phyloP scores from a whole-genome alignment of 2,329 filamentous ascomycete species.

The Clonostachys chloroleuca region DNA sequence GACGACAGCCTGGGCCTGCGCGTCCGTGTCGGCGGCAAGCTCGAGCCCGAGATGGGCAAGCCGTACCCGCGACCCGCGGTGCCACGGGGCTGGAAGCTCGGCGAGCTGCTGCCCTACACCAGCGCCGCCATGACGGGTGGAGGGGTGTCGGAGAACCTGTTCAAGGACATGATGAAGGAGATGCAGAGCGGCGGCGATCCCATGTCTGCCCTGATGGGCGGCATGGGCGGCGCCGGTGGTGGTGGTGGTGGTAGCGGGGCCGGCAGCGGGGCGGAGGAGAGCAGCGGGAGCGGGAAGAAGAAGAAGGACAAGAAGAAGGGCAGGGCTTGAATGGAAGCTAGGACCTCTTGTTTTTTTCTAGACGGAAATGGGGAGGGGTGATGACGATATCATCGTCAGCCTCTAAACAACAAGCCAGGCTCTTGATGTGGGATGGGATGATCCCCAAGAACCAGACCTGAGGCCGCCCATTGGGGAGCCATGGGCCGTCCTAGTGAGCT shows the following conservation, averaged over 20 bases:
- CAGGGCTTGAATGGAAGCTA: constrained; percentile 20
- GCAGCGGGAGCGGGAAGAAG: constrained; percentile 21
- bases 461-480: too few relatives aligned
- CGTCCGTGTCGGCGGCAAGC: constrained; percentile 69
- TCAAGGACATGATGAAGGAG: constrained; percentile 96
- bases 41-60: constrained; percentile 55
- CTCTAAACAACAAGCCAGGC: too few relatives aligned
- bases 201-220: constrained; percentile 37
- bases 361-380: too few relatives aligned
- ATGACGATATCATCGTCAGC: too few relatives aligned
- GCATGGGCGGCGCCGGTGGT: constrained; percentile 18
- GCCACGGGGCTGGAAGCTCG: constrained; percentile 89
- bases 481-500: too few relatives aligned
- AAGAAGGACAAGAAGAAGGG: constrained; percentile 49
- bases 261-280: constrained; percentile 17
- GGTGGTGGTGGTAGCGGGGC: constrained; percentile 8
- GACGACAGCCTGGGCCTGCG: constrained; percentile 63
- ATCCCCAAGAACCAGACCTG: too few relatives aligned
- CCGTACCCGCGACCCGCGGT: constrained; percentile 68
- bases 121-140: constrained; percentile 88
- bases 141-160: constrained; percentile 88
- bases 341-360: too few relatives aligned
- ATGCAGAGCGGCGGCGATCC: constrained; percentile 58
- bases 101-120: constrained; percentile 77
- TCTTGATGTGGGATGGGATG: neutral